Percentiles rank a stretch among this genome's conserved stretches.
Conservation (phyloP, 179 eudicot genomes). For the Amaranthus tricolor region DNA sequence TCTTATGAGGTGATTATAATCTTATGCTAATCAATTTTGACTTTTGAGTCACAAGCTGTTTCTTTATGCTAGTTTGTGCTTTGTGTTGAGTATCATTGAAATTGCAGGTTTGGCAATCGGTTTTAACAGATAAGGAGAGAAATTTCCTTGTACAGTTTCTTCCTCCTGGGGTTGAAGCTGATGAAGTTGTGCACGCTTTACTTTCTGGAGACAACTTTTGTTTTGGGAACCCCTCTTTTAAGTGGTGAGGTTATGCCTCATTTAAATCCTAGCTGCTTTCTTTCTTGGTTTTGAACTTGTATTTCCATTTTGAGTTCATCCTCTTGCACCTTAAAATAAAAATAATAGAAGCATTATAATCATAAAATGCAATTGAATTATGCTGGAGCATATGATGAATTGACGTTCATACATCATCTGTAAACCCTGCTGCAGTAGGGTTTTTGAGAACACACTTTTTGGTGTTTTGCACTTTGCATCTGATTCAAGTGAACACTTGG, state of each 20-base stretch:
- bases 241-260: slow-evolving; percentile 53
- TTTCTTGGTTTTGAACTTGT: background rate
- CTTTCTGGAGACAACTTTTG: slow-evolving; percentile 63
- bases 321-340: no score
- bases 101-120: slow-evolving; percentile 75
- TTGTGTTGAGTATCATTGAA: slow-evolving; percentile 10
- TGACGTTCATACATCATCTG: background rate
- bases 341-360: no score
- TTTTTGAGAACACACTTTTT: background rate
- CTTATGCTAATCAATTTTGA: background rate
- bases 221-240: slow-evolving; percentile 71
- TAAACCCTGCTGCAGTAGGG: background rate
- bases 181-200: slow-evolving; percentile 54
- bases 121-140: slow-evolving; percentile 64
- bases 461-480: background rate
- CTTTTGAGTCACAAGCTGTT: no score
- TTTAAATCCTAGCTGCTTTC: background rate
- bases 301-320: no score
- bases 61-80: background rate
- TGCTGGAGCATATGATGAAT: no score
- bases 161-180: slow-evolving; percentile 52
- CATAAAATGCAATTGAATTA: no score
- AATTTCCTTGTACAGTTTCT: slow-evolving; percentile 63
- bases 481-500: background rate
- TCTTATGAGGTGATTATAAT: slow-evolving; percentile 73